Base-by-base conservation (phyloP, 176 grass and related monocot genomes). In the Miscanthus lutarioriparius region DNA sequence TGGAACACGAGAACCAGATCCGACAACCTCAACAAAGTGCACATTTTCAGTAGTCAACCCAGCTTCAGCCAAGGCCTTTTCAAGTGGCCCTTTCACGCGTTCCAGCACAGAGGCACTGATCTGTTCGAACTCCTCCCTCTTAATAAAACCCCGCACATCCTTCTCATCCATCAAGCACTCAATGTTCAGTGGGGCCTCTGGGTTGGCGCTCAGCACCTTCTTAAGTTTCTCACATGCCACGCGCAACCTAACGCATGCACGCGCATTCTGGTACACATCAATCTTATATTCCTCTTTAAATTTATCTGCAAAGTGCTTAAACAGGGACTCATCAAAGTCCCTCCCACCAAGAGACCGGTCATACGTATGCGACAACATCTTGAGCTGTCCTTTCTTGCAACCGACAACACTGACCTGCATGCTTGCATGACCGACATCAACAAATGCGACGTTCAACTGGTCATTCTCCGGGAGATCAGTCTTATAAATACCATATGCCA, bases 401-500 rank as follows among this genome's bases (percentile, higher is more conserved):
- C 87, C 86, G 0, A 91, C 90, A 79, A 97, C 78, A 41, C 92
- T 86, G 16, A 97, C 95, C 74, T 95, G 91, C 93, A 98, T 98
- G 74, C 92, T 98, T 7, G 85, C 87, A 81, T 98, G 93, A 7
- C 93, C 96, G 0, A 95, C 88, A 83, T 98, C 96, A 6, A 98
- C 89, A 72, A 98, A 98, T 2, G 89, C 96, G 3, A 98, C 96
- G 6, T 93, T 95, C 6, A 91, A 9, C 63, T 88, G 91, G 0
- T 98, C 92, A 12, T 81, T 78, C 85, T 98, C 93, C 0, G 93
- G 89, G 49, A 95, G 88, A 72, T 98, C 93, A 36, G 89, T 98
- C 67, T 95, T 95, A 22, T 98, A 98, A 19, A 98, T 98, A 35
- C 96, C 96, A 70, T 98, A 98, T 0, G 91, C 92, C 91, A 98